phyloP scores from a whole-genome alignment of 2,329 filamentous ascomycete genomes.

The Pseudogymnoascus sp. region DNA sequence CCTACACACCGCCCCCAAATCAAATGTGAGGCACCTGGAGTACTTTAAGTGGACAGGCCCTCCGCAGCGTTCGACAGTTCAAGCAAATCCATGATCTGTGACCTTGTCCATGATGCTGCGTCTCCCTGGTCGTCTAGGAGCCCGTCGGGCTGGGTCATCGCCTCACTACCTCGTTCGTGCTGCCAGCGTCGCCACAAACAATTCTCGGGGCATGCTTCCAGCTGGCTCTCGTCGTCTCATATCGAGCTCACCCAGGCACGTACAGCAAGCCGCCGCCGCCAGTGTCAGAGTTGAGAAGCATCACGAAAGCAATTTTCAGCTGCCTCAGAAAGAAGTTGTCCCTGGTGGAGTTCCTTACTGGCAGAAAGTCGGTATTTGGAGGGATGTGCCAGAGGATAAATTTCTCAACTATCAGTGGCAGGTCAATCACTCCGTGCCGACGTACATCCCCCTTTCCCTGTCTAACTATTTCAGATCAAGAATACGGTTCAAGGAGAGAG shows the following conservation, averaged over 20 bases:
- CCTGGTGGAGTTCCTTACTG: slow-evolving; percentile 37
- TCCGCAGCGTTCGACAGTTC: neutral
- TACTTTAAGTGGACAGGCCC: neutral
- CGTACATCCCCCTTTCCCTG: neutral
- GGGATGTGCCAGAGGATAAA: slow-evolving; percentile 39
- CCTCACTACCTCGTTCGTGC: neutral
- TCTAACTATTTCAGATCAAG: slow-evolving; percentile 32
- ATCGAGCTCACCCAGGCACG: neutral
- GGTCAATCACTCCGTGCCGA: slow-evolving; percentile 34
- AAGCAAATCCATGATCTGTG: neutral
- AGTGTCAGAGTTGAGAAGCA: slow-evolving; percentile 3
- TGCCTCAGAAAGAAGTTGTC: neutral
- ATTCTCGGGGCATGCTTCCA: neutral
- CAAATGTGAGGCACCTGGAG: neutral
- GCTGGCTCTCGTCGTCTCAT: neutral
- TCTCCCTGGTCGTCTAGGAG: neutral
- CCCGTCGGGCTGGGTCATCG: neutral
- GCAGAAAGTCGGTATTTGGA: slow-evolving; percentile 45
- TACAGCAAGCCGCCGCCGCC: neutral
- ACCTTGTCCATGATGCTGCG: neutral
- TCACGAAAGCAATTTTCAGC: neutral
- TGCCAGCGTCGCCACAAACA: neutral
- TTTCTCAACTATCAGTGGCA: slow-evolving; percentile 52
- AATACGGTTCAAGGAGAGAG: slow-evolving; percentile 45
- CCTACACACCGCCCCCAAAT: neutral